Evolutionary conservation across 306 rosid species (phyloP), one percentile per base, ranked within the genome.

Genomic region (Prinsepia uniflora): DNA sequence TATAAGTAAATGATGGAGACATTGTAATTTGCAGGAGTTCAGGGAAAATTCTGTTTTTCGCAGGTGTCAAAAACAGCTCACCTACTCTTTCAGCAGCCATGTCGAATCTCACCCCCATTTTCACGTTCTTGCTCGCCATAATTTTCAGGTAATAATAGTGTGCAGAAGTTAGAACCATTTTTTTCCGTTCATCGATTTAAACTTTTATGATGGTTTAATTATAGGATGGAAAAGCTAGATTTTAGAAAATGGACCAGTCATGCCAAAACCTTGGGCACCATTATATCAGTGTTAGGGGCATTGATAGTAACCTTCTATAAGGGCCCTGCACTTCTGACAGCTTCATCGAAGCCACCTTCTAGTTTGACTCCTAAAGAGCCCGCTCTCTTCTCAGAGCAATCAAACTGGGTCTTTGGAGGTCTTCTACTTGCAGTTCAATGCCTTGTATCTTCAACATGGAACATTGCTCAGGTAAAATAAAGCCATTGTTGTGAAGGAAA

Each of bases 181-280:
- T 59, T 11, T 39, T 52, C 11, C 4, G 18, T 72, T 6, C 58
- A 52, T n/a, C 7, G 8, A 19, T 17, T 14, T 50, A 11, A 20
- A 18, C 48, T 50, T 20, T n/a, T 54, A 3, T 11, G 62, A 40
- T 24, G 64, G 41, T 55, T 14, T 55, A 19, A 52, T 8, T 62
- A 22, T 56, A 83, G 87, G 79, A 83, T 83, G 87, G 87, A 83
- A 74, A 62, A 67, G 49, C 30, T 83, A 6, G 73, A 74, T 74
- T 53, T 70, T 60, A 83, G 68, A 52, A 68, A 63, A 15, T 14
- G 39, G 46, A 77, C 76, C 53, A 52, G 82, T 44, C 73, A 70
- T 46, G 82, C 84, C 44, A 83, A 77, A 67, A 45, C 68, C 54
- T 19, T 83, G 24, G 86, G 86, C 63, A 57, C 86, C 68, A 73